These are phyloP conservation scores for Cichorium intybus DNA, from an alignment of 140 eudicot genomes.

Conservation along the genomic window DNA sequence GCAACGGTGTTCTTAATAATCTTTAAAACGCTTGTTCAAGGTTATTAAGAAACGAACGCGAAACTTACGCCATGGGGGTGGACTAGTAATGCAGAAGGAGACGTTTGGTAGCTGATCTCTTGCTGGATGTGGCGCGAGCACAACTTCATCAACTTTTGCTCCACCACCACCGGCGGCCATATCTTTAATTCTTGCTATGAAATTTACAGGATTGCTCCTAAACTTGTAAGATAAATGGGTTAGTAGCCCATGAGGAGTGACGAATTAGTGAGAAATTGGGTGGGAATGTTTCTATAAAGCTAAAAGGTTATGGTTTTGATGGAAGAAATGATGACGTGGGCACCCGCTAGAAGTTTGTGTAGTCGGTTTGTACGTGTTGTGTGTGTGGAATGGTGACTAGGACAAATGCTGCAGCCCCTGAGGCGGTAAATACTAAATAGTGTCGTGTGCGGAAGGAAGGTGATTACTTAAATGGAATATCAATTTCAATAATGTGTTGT, in stretches of 20 bases:
- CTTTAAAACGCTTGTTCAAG: neutral
- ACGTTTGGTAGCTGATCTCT: constrained; percentile 90
- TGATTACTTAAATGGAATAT: too few species aligned
- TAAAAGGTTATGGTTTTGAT: neutral
- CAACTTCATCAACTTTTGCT: constrained; percentile 43
- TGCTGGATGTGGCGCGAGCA: constrained; percentile 70
- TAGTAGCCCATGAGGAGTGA: constrained; percentile 3
- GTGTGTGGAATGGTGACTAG: constrained; percentile 11
- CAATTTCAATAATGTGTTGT: too few species aligned
- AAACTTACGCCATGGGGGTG: constrained; percentile 94
- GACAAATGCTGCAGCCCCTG: neutral
- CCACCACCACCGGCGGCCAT: constrained; percentile 35
- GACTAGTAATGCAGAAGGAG: constrained; percentile 81
- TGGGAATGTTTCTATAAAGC: neutral
- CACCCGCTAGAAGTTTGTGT: neutral
- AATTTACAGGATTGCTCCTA: neutral
- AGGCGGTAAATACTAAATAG: neutral
- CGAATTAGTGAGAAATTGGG: neutral
- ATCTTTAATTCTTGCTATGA: neutral
- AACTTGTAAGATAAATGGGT: neutral
- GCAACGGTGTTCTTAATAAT: neutral
- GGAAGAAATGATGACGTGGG: neutral
- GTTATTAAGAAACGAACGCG: neutral
- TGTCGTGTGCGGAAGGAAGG: neutral
- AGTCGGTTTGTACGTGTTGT: constrained; percentile 38